Percentiles rank a stretch among this genome's conserved stretches.
Conservation (phyloP, 306 rosid species). For the Castanea sativa region DNA sequence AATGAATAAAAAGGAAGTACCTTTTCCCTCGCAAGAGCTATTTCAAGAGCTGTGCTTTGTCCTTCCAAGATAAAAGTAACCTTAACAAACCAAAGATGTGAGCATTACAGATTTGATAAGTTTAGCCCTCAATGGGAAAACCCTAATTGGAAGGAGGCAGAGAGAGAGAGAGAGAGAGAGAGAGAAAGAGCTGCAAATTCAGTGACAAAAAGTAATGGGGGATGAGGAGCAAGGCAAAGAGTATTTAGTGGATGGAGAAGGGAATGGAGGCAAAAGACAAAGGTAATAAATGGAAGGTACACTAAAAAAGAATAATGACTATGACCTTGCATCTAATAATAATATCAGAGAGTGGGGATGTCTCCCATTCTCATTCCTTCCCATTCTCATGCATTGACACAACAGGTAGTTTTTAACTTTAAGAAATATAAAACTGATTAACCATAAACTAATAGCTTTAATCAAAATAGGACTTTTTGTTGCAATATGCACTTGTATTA, state of each 20-base stretch:
- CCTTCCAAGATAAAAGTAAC: slow-evolving; percentile 30
- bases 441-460: neutral
- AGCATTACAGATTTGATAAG: slow-evolving; percentile 33
- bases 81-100: slow-evolving; percentile 46
- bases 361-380: slow-evolving; percentile 57
- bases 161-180: slow-evolving; percentile 24
- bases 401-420: neutral
- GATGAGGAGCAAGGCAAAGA: slow-evolving; percentile 38
- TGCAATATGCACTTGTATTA: neutral
- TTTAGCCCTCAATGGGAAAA: slow-evolving; percentile 43
- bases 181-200: slow-evolving; percentile 33
- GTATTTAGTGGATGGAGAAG: slow-evolving; percentile 88
- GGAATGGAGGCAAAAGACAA: slow-evolving; percentile 91
- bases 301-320: slow-evolving; percentile 82
- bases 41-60: slow-evolving; percentile 41
- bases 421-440: neutral
- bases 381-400: slow-evolving; percentile 35
- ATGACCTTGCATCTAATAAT: slow-evolving; percentile 83
- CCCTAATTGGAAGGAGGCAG: slow-evolving; percentile 48
- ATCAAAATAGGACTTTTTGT: neutral
- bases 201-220: slow-evolving; percentile 49
- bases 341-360: slow-evolving; percentile 58
- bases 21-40: slow-evolving; percentile 46
- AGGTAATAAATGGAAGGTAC: slow-evolving; percentile 86
- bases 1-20: slow-evolving; percentile 43